These are phyloP conservation scores for Aethionema arabicum DNA, from an alignment of 345 rosid genomes.

Conservation along the genomic window DNA sequence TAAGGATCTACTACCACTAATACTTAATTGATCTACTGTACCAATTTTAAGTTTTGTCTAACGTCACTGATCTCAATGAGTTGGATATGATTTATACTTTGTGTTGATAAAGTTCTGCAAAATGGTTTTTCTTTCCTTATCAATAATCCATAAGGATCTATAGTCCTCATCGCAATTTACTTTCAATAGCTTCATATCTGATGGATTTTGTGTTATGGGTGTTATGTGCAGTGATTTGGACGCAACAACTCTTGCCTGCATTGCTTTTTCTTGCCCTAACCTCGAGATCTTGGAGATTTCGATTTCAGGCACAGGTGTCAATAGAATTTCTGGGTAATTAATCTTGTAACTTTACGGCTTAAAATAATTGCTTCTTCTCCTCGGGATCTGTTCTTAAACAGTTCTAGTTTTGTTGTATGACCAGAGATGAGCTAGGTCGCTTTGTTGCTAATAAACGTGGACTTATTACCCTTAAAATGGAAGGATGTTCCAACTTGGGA, in stretches of 20 bases:
- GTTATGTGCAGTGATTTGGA: slow-evolving; percentile 72
- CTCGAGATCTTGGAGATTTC: slow-evolving; percentile 82
- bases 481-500: slow-evolving; percentile 87
- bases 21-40: background rate
- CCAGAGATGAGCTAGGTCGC: slow-evolving; percentile 87
- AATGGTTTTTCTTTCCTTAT: background rate
- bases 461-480: slow-evolving; percentile 83
- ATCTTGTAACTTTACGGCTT: background rate
- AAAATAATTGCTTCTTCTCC: slow-evolving; percentile 9
- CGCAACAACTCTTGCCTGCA: slow-evolving; percentile 86
- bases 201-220: background rate
- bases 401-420: slow-evolving; percentile 22
- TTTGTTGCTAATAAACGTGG: slow-evolving; percentile 93
- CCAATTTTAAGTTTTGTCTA: background rate
- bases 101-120: no score
- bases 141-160: background rate
- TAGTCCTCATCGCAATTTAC: background rate
- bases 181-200: background rate
- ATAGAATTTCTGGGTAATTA: slow-evolving; percentile 84
- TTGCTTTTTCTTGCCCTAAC: slow-evolving; percentile 91
- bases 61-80: background rate
- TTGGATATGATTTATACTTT: background rate
- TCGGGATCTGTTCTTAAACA: slow-evolving; percentile 21
- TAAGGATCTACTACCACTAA: slow-evolving; percentile 45
- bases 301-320: slow-evolving; percentile 53